Base-by-base conservation (phyloP, 495 filamentous ascomycete species). In the Penicillium crystallinum region DNA sequence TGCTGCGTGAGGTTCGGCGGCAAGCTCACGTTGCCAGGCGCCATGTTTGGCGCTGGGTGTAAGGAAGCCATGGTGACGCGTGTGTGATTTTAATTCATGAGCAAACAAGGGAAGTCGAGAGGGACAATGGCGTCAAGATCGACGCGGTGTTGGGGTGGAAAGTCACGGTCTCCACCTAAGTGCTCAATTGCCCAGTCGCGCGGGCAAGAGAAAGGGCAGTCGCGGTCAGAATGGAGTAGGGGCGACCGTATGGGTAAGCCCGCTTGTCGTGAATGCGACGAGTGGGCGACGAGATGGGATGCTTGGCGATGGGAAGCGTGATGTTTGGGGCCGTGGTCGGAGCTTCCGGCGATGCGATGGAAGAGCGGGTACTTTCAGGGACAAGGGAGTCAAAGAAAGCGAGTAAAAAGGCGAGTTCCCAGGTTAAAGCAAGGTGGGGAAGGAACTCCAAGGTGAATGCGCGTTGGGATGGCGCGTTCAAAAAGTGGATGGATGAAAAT, bases 51-150 rank as follows among this genome's bases (percentile, higher is more conserved):
- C 44, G 83, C 75, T 54, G 81, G 73, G 71, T 92, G 88, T 58
- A 88, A 81, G 33, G 87, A 90, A 64, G 89, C 82, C 89, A 95
- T 95, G 52, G 46, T 79, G 71, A 56, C 63, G 59, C 61, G 61
- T 62, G 59, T 64, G 19, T 43, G 57, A 56, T 29, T 41, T 67
- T 42, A 68, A 63, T 65, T 69, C 71, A 75, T 71, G 34, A 61
- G 46, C 46, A 27, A 61, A 57, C 49, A 56, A 45, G 50, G 10
- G 37, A 8, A 14, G 7, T 30, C 25, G n/a, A 51, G 52, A 43
- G 38, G 34, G 41, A 37, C 27, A 54, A 62, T 63, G 59, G 63
- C 63, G 61, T 59, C 46, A 33, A 43, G 33, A 41, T 48, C 22
- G 48, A 55, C 30, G 53, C 40, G 34, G 39, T 49, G 10, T 18